These are phyloP conservation scores for Vaccinium macrocarpon DNA, from an alignment of 148 eudicot genomes.

Conservation along the genomic window DNA sequence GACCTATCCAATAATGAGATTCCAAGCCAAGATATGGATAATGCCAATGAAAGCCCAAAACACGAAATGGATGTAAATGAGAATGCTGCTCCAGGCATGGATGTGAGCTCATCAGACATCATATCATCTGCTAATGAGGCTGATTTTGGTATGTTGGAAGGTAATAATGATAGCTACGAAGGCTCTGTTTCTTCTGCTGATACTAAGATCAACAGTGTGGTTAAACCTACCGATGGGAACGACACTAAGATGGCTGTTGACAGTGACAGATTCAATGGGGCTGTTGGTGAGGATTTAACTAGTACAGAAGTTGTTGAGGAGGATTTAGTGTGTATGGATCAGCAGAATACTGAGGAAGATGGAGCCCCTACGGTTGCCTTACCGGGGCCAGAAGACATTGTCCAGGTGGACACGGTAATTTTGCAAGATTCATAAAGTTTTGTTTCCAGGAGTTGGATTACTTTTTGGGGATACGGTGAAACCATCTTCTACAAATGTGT, in stretches of 20 bases:
- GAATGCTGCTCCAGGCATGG: slow-evolving; percentile 11
- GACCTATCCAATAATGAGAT: slow-evolving; percentile 25
- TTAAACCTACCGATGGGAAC: background rate
- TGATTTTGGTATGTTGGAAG: background rate
- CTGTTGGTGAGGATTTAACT: slow-evolving; percentile 15
- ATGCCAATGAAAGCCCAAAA: slow-evolving; percentile 20
- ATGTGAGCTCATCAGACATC: background rate
- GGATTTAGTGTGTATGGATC: slow-evolving; percentile 10
- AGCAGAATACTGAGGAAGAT: slow-evolving; percentile 10
- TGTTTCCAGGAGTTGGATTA: no score
- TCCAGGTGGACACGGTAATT: background rate
- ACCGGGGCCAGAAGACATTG: slow-evolving; percentile 5
- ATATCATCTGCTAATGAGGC: background rate
- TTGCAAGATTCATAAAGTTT: background rate
- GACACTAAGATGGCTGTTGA: slow-evolving; percentile 10
- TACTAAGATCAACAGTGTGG: background rate
- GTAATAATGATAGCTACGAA: slow-evolving; percentile 1
- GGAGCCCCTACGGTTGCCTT: background rate
- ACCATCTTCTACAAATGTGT: background rate
- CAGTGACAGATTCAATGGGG: background rate
- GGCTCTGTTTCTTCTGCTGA: slow-evolving; percentile 11
- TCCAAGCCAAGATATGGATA: slow-evolving; percentile 18
- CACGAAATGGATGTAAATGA: slow-evolving; percentile 23
- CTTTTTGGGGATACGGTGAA: background rate
- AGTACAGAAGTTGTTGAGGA: background rate